A percentile compares a stretch with the other conserved stretches of the same genome.
These are phyloP conservation scores for Penicillium sp. DNA, from an alignment of 2,329 filamentous ascomycete genomes.

Conservation along the genomic window DNA sequence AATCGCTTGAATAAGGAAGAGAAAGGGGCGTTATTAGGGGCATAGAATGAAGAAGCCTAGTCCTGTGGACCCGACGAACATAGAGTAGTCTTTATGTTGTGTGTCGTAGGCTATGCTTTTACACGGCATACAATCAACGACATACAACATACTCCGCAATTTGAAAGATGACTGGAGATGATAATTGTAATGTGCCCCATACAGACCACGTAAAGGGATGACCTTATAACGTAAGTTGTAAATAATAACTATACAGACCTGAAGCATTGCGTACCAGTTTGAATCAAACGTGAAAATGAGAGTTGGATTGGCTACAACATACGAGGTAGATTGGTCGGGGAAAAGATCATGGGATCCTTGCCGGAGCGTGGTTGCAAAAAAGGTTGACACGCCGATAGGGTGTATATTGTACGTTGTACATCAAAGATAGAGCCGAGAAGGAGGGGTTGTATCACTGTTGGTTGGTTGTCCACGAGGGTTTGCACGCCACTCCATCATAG, in stretches of 20 bases:
- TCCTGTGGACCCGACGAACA: neutral
- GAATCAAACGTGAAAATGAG: neutral
- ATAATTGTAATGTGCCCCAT: conserved; percentile 1
- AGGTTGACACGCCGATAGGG: conserved; percentile 4
- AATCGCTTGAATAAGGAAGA: neutral
- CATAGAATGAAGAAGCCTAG: conserved; percentile 1
- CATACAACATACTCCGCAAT: neutral
- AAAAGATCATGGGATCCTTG: conserved; percentile 8
- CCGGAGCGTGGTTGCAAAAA: neutral
- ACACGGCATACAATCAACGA: neutral
- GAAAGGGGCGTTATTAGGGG: conserved; percentile 24
- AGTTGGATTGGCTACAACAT: neutral
- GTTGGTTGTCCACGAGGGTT: conserved; percentile 5
- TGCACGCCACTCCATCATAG: conserved; percentile 11
- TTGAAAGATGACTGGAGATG: neutral
- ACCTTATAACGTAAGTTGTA: neutral
- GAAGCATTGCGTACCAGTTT: no score
- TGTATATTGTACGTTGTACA: neutral
- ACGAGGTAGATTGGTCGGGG: neutral
- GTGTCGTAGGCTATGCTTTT: no score
- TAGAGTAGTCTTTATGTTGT: no score
- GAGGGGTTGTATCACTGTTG: conserved; percentile 8
- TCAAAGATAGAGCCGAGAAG: conserved; percentile 1
- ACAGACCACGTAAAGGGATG: conserved; percentile 3
- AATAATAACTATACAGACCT: neutral